Percentiles rank a stretch among this genome's conserved stretches.
Evolutionary conservation across 1,284 basidiomycete species (phyloP).

Genomic region (Malassezia pachydermatis): DNA sequence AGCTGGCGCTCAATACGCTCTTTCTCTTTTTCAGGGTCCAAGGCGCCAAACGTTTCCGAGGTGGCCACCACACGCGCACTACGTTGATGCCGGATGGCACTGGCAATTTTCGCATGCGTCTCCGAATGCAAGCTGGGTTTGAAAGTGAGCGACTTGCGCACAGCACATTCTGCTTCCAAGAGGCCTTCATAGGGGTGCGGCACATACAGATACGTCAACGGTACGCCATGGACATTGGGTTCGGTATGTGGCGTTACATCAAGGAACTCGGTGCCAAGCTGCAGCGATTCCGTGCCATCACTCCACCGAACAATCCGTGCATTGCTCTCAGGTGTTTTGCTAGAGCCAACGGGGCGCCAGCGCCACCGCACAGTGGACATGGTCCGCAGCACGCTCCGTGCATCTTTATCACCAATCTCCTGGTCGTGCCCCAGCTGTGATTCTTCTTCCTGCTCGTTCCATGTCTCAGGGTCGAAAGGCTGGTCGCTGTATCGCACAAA

Average conservation of each 20-base stretch:
- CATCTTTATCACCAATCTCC: conserved; percentile 49
- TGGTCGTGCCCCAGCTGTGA: conserved; percentile 53
- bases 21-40: conserved; percentile 58
- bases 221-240: conserved; percentile 15
- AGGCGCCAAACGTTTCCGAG: conserved; percentile 23
- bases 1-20: conserved; percentile 37
- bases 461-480: conserved; percentile 31
- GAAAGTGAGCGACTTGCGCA: conserved; percentile 71
- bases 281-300: conserved; percentile 73
- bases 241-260: conserved; percentile 56
- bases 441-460: conserved; percentile 37
- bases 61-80: conserved; percentile 56
- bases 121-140: conserved; percentile 79
- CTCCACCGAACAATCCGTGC: conserved; percentile 80
- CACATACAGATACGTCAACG: conserved; percentile 66
- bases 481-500: conserved; percentile 37
- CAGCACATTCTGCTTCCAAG: conserved; percentile 68
- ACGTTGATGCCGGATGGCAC: conserved; percentile 69
- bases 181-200: conserved; percentile 76
- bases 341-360: conserved; percentile 59
- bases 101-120: conserved; percentile 75
- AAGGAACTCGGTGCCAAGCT: conserved; percentile 75
- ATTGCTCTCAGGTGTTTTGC: conserved; percentile 63
- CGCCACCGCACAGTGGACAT: conserved; percentile 84
- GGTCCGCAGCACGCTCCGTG: conserved; percentile 56